Percentiles rank a stretch among this genome's conserved stretches.
phyloP scores from a whole-genome alignment of 495 filamentous ascomycete genomes.

The Penicillium roqueforti region DNA sequence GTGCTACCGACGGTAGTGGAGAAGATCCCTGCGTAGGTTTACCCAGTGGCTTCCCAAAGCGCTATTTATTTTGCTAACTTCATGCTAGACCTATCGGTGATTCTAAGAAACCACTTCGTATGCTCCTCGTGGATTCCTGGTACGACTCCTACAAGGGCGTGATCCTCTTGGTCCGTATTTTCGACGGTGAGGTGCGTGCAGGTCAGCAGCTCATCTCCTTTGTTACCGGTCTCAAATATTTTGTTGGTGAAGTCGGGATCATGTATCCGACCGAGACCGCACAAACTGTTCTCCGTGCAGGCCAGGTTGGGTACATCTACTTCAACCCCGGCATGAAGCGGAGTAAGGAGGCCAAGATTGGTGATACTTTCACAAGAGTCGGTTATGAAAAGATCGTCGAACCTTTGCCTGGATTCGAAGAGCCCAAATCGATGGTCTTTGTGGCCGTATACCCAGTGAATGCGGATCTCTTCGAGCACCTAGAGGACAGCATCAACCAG shows the following conservation, averaged over 20 bases:
- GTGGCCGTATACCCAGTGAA: constrained; percentile 94
- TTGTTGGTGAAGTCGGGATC: constrained; percentile 93
- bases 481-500: constrained; percentile 94
- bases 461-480: constrained; percentile 75
- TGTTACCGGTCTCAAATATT: constrained; percentile 81
- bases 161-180: constrained; percentile 84
- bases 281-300: constrained; percentile 74
- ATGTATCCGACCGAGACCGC: constrained; percentile 89
- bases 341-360: constrained; percentile 90
- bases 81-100: constrained; percentile 63
- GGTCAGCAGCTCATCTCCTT: constrained; percentile 83
- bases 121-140: constrained; percentile 95
- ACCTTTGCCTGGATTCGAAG: constrained; percentile 87
- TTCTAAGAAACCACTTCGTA: constrained; percentile 61
- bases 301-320: constrained; percentile 91
- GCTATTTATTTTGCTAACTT: constrained; percentile 16
- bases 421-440: constrained; percentile 98
- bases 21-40: constrained; percentile 64
- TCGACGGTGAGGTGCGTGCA: constrained; percentile 77
- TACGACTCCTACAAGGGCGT: constrained; percentile 95
- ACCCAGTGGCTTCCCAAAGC: background rate
- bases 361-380: constrained; percentile 88
- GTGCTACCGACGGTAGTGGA: constrained; percentile 82
- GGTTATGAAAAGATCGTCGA: constrained; percentile 73
- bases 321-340: constrained; percentile 99